These are phyloP conservation scores for Talaromyces borbonicus DNA, from an alignment of 495 filamentous ascomycete species.

Conservation along the genomic window DNA sequence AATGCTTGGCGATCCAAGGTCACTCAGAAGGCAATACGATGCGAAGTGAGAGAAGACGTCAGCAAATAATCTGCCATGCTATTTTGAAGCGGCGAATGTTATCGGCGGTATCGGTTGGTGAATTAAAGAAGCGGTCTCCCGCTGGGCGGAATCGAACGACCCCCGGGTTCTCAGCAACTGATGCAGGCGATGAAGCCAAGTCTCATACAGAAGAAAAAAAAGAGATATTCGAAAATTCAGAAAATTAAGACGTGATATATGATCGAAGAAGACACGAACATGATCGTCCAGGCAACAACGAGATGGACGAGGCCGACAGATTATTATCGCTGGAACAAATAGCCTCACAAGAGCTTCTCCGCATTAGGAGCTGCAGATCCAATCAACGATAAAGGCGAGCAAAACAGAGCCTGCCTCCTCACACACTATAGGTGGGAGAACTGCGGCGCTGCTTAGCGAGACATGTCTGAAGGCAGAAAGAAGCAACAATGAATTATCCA, in stretches of 20 bases:
- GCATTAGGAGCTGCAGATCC: slow-evolving; percentile 25
- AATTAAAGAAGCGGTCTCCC: no score
- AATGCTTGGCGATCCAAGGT: background rate
- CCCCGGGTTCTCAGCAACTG: no score
- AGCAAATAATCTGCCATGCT: slow-evolving; percentile 1
- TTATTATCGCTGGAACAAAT: background rate
- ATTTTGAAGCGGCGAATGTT: no score
- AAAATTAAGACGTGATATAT: background rate
- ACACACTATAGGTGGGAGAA: slow-evolving; percentile 21
- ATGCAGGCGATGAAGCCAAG: background rate
- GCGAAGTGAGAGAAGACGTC: background rate
- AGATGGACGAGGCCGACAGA: background rate
- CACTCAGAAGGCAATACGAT: background rate
- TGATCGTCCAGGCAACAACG: slow-evolving; percentile 8
- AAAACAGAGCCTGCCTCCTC: slow-evolving; percentile 21
- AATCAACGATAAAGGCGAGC: slow-evolving; percentile 11
- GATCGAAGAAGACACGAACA: background rate
- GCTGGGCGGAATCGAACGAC: no score
- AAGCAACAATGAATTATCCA: background rate
- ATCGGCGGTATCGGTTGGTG: no score
- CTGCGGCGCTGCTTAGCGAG: slow-evolving; percentile 11
- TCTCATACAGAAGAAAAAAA: background rate
- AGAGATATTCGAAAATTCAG: background rate
- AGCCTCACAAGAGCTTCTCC: slow-evolving; percentile 29
- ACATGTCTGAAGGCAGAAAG: background rate